Conservation (phyloP, 2,329 filamentous ascomycete species). For the Hymenoscyphus fraxineus region DNA sequence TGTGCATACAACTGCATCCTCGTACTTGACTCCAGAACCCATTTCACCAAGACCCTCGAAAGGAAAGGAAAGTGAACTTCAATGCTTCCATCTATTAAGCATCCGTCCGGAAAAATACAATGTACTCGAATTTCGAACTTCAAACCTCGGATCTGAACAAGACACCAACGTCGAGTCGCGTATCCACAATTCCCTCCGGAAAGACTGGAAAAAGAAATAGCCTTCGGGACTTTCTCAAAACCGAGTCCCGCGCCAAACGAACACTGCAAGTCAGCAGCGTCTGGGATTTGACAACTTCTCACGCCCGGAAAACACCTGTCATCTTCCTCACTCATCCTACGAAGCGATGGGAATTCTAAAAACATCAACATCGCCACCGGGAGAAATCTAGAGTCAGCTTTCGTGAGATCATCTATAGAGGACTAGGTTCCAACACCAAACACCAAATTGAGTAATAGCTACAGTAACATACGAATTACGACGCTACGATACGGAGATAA, state of each 20-base stretch:
- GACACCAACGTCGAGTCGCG: not conserved
- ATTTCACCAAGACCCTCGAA: not conserved
- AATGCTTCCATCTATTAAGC: not conserved
- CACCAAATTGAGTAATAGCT: not conserved
- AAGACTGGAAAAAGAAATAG: not conserved
- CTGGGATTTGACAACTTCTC: not conserved
- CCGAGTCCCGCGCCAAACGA: slow-evolving; percentile 7
- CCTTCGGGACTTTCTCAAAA: slow-evolving; percentile 2
- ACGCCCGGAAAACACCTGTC: not conserved
- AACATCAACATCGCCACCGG: too few relatives aligned
- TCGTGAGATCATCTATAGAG: not conserved
- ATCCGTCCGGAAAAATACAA: not conserved
- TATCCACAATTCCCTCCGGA: not conserved
- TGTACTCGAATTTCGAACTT: not conserved
- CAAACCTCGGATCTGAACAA: not conserved
- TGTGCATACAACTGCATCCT: not conserved
- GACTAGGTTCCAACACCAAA: not conserved
- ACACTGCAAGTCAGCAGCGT: not conserved
- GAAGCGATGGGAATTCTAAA: too few relatives aligned
- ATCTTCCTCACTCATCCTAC: not conserved
- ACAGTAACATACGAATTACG: not conserved
- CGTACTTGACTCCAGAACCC: not conserved
- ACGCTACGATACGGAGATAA: not conserved
- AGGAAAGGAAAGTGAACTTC: not conserved
- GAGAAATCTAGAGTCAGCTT: not conserved